Percentiles rank a stretch among this genome's conserved stretches.
Conservation (phyloP, 2,329 filamentous ascomycete species). For the Penicillium nordicum region DNA sequence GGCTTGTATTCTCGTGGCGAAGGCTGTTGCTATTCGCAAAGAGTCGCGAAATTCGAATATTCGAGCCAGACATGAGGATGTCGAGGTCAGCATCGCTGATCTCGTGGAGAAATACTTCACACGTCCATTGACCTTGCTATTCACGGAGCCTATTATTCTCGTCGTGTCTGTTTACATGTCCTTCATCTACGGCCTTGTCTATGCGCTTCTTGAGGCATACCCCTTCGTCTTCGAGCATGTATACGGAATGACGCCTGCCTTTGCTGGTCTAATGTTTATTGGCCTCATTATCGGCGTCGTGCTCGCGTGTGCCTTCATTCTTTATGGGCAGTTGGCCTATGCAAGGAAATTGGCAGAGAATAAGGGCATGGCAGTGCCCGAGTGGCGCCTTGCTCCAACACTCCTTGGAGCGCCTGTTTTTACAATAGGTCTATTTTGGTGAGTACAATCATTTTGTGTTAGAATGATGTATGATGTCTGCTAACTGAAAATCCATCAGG, state of each 20-base stretch:
- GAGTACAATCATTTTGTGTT: neutral
- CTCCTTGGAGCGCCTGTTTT: slow-evolving; percentile 31
- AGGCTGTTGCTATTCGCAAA: slow-evolving; percentile 50
- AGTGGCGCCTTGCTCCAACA: slow-evolving; percentile 28
- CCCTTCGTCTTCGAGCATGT: slow-evolving; percentile 29
- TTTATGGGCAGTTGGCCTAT: slow-evolving; percentile 26
- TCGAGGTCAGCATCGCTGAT: slow-evolving; percentile 47
- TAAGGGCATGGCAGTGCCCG: slow-evolving; percentile 20
- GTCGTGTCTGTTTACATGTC: slow-evolving; percentile 33
- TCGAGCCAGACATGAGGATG: slow-evolving; percentile 51
- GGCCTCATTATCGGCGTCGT: slow-evolving; percentile 27
- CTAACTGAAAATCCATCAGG: slow-evolving; percentile 10
- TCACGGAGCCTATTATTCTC: slow-evolving; percentile 38
- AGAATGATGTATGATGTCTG: neutral
- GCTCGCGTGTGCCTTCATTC: slow-evolving; percentile 19
- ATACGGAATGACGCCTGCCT: slow-evolving; percentile 27
- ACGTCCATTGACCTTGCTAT: slow-evolving; percentile 35
- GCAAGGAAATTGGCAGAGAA: slow-evolving; percentile 23
- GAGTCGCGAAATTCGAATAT: slow-evolving; percentile 55
- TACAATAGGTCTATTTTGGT: slow-evolving; percentile 36
- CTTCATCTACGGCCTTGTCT: slow-evolving; percentile 32
- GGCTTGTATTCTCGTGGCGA: slow-evolving; percentile 50
- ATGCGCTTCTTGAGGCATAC: slow-evolving; percentile 28
- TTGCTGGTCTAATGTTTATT: slow-evolving; percentile 31
- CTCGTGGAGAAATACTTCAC: slow-evolving; percentile 47